A percentile compares a stretch with the other conserved stretches of the same genome.
Conservation (phyloP, 768 basidiomycete genomes). For the Sporobolomyces roseus region DNA sequence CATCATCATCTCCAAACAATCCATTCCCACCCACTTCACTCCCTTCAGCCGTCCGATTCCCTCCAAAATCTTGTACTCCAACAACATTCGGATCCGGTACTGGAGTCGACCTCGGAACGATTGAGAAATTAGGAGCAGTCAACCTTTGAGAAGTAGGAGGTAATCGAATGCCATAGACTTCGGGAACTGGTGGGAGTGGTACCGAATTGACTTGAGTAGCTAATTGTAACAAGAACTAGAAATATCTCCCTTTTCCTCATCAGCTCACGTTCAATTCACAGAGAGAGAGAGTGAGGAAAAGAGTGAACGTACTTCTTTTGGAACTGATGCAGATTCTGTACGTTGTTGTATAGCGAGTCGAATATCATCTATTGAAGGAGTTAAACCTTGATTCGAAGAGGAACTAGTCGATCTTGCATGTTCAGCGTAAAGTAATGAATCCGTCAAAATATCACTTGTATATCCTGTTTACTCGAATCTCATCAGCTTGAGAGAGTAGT, state of each 20-base stretch:
- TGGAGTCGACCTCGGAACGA: constrained; percentile 46
- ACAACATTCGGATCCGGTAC: neutral
- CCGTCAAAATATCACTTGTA: constrained; percentile 50
- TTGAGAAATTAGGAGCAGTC: constrained; percentile 51
- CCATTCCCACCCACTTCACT: constrained; percentile 45
- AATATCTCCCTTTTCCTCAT: neutral
- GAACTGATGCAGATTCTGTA: constrained; percentile 50
- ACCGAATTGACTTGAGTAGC: constrained; percentile 51
- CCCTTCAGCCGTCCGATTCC: constrained; percentile 27
- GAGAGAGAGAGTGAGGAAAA: neutral
- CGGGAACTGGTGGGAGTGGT: constrained; percentile 51
- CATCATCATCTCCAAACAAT: constrained; percentile 43
- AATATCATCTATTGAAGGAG: constrained; percentile 48
- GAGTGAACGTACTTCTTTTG: constrained; percentile 51
- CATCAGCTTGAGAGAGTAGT: neutral
- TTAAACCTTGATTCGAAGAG: neutral
- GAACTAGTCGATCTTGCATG: constrained; percentile 46
- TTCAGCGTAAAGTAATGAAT: constrained; percentile 50
- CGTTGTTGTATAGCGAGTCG: constrained; percentile 51
- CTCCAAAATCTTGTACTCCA: constrained; percentile 28
- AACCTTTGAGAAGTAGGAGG: constrained; percentile 50
- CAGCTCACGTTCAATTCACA: neutral
- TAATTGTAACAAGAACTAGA: constrained; percentile 50
- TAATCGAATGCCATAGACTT: constrained; percentile 51
- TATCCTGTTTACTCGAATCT: constrained; percentile 47